A percentile compares a stretch with the other conserved stretches of the same genome.
phyloP scores from a whole-genome alignment of 1,284 basidiomycete genomes.

The Moesziomyces parantarcticus region DNA sequence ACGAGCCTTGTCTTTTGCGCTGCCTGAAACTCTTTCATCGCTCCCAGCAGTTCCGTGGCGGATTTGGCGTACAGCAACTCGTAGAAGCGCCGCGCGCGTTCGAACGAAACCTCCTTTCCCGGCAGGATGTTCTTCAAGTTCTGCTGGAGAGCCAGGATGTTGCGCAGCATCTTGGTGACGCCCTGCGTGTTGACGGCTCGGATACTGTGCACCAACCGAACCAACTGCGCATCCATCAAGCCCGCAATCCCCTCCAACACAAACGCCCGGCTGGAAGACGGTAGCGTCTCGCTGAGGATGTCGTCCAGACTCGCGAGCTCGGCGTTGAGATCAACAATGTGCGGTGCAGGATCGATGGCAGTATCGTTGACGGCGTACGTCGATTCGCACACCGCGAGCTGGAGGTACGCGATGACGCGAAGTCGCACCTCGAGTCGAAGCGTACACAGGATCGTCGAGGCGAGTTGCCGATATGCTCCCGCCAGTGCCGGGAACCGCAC shows the following conservation, averaged over 20 bases:
- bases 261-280: slow-evolving; percentile 73
- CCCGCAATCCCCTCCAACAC: slow-evolving; percentile 87
- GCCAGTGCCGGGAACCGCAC: slow-evolving; percentile 77
- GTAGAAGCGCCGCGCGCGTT: slow-evolving; percentile 82
- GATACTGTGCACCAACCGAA: slow-evolving; percentile 80
- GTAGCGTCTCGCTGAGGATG: slow-evolving; percentile 60
- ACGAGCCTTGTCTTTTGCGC: background rate
- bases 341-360: slow-evolving; percentile 87
- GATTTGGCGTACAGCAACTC: slow-evolving; percentile 66
- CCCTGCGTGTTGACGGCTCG: slow-evolving; percentile 80
- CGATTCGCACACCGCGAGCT: slow-evolving; percentile 77
- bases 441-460: slow-evolving; percentile 86
- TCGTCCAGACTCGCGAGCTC: slow-evolving; percentile 84
- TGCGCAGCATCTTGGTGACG: slow-evolving; percentile 87
- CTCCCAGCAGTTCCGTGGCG: slow-evolving; percentile 7
- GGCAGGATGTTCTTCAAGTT: slow-evolving; percentile 75
- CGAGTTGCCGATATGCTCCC: slow-evolving; percentile 87
- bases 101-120: slow-evolving; percentile 73
- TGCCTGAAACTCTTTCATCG: slow-evolving; percentile 20
- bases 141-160: slow-evolving; percentile 91
- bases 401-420: slow-evolving; percentile 83
- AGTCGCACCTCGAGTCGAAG: slow-evolving; percentile 89
- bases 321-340: slow-evolving; percentile 86
- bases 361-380: slow-evolving; percentile 73
- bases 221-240: slow-evolving; percentile 84